phyloP scores from a whole-genome alignment of 345 rosid genomes.

The Aquilaria malaccensis region DNA sequence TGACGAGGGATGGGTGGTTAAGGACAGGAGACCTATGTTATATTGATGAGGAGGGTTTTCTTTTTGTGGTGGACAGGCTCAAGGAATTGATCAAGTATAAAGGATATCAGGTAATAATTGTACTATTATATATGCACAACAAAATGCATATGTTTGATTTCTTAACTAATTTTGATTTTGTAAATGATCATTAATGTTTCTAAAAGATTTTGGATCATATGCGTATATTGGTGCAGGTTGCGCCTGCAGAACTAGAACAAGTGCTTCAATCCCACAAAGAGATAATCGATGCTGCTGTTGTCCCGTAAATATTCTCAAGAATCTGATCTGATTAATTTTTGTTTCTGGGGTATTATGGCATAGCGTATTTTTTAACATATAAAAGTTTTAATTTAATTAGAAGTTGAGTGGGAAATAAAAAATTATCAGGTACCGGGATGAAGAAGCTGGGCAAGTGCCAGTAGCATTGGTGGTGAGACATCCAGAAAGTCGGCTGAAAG shows the following conservation, averaged over 20 bases:
- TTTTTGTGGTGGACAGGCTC: conserved; percentile 32
- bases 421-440: conserved; percentile 28
- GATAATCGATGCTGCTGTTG: conserved; percentile 28
- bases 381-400: no score
- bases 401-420: no score
- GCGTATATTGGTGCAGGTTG: conserved; percentile 18
- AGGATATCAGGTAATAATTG: conserved; percentile 29
- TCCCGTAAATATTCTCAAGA: conserved; percentile 14
- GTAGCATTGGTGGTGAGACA: conserved; percentile 32
- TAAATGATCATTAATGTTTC: background rate
- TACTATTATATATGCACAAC: background rate
- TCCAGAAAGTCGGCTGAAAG: conserved; percentile 15
- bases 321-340: background rate
- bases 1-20: conserved; percentile 28
- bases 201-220: background rate
- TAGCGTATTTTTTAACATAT: background rate
- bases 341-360: background rate
- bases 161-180: background rate
- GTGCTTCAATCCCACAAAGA: conserved; percentile 27
- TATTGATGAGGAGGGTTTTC: conserved; percentile 27
- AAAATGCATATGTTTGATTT: background rate
- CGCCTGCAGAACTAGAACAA: conserved; percentile 37
- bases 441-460: conserved; percentile 32
- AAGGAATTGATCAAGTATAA: conserved; percentile 40
- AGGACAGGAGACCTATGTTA: conserved; percentile 37